Evolutionary conservation across 257 asterid species (phyloP), one percentile per base, ranked within the genome.

Genomic region (Lithospermum erythrorhizon): DNA sequence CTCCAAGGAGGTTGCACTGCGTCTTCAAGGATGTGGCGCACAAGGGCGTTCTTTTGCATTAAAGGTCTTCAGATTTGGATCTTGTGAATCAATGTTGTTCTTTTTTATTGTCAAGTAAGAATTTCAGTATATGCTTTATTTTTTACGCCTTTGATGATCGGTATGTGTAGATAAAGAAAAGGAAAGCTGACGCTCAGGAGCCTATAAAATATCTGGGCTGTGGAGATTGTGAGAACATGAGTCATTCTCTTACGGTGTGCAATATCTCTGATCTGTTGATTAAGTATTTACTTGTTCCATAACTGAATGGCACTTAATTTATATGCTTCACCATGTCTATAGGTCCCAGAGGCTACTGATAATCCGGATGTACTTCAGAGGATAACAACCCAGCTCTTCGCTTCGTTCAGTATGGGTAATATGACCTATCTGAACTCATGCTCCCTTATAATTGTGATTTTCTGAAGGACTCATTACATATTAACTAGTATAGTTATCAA

Each of bases 161-260:
- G 49, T 2, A 41, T 41, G 61, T 64, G 66, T 67, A 91, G 97
- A 76, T 93, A 79, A 93, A 93, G 84, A 93, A 93, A 81, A 86
- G 83, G 69, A 84, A 71, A 78, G 65, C 77, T 63, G 89, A 81
- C 67, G 95, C 97, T 45, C 86, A 89, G 51, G 98, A 93, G 76
- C 98, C 95, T 37, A 70, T 79, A 32, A 93, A 89, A 88, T 93
- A 82, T 78, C 76, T 93, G 95, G 98, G 98, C 60, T 69, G 76
- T 78, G 98, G 97, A 65, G 89, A 79, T 70, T 93, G 98, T 32
- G 98, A 86, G 76, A 93, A 84, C 73, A 70, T 88, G 71, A 88
- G 98, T 76, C 98, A 86, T 78, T 76, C 97, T 49, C 73, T 79
- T 65, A 84, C 95, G 83, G 98, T 88, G 78, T 66, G 59, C 11